Evolutionary conservation across 306 rosid species (phyloP), one percentile per base, ranked within the genome.

Genomic region (Citrullus mucosospermus): DNA sequence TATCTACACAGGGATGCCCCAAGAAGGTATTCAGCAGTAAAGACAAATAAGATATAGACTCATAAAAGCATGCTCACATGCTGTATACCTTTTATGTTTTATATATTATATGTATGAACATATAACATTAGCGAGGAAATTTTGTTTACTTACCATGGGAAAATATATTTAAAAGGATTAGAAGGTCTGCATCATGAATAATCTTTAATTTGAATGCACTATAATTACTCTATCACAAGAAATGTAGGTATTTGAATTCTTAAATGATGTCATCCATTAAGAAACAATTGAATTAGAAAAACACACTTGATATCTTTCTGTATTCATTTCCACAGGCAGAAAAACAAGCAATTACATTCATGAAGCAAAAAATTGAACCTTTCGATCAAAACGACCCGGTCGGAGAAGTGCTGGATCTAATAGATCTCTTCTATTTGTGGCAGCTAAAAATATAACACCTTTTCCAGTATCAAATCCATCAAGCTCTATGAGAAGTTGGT

Each of bases 391-490:
- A 84, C 97, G 97, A 80, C 99, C 99, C 11, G 99, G 97, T 80
- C 99, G 93, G 54, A 95, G 99, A 86, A 95, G 99, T 53, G 99
- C 99, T 77, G 97, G 99, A 76, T 95, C 99, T 80, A 95, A 84
- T 87, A 95, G 86, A 89, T 95, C 99, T 88, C 90, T 87, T 75
- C 99, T 96, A 85, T 95, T 95, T 74, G 99, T 95, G 81, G 99
- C 99, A 73, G 85, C 99, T 79, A 95, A 90, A 88, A 95, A 95
- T 84, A 92, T 95, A 80, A 95, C 97, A 63, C 99, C 99, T 90
- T 92, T 95, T 65, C 99, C 99, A 28, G 99, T 95, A 88, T 95
- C 99, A 81, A 95, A 95, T 53, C 99, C 99, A 81, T 95, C 99
- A 84, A 95, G 99, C 84, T 95, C 97, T 71, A 92, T 95, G 82